A percentile compares a stretch with the other conserved stretches of the same genome.
Evolutionary conservation across 2,329 filamentous ascomycete genomes (phyloP).

Genomic region (Aotearoamyces nothofagi): DNA sequence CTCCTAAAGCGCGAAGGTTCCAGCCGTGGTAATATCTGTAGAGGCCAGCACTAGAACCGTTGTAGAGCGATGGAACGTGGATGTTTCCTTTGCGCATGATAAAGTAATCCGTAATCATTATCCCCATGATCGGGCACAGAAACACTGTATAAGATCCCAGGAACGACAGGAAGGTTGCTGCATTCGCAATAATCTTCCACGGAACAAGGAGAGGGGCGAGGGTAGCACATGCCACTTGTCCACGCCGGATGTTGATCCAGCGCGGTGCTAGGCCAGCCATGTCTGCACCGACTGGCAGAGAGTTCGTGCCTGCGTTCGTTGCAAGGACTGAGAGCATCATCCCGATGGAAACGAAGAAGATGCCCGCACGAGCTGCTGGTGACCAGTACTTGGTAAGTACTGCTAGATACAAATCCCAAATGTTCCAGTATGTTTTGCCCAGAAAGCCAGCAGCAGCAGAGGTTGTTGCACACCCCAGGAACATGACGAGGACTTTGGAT

Average conservation of each 20-base stretch:
- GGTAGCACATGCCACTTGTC: constrained; percentile 33
- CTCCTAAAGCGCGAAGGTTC: constrained; percentile 11
- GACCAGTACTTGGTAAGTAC: constrained; percentile 5
- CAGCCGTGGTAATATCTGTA: constrained; percentile 21
- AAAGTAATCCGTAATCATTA: constrained; percentile 22
- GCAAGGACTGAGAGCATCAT: constrained; percentile 37
- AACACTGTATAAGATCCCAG: constrained; percentile 48
- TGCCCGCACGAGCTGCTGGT: constrained; percentile 20
- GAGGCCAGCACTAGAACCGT: constrained; percentile 12
- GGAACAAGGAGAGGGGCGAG: constrained; percentile 37
- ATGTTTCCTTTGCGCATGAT: constrained; percentile 20
- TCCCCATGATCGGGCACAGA: constrained; percentile 28
- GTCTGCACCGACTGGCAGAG: constrained; percentile 33
- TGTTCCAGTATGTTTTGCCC: constrained; percentile 22
- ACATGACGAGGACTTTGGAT: too few species aligned
- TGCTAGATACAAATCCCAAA: constrained; percentile 30
- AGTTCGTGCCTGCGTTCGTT: constrained; percentile 36
- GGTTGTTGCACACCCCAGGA: constrained; percentile 1
- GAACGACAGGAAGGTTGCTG: constrained; percentile 40
- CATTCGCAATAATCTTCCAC: constrained; percentile 45
- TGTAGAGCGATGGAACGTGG: constrained; percentile 18
- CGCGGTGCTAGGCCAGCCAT: constrained; percentile 32
- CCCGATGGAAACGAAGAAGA: constrained; percentile 32
- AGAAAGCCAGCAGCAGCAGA: constrained; percentile 8
- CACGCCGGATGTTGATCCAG: constrained; percentile 35